phyloP scores from a whole-genome alignment of 495 filamentous ascomycete species.

The Penicillium crystallinum region DNA sequence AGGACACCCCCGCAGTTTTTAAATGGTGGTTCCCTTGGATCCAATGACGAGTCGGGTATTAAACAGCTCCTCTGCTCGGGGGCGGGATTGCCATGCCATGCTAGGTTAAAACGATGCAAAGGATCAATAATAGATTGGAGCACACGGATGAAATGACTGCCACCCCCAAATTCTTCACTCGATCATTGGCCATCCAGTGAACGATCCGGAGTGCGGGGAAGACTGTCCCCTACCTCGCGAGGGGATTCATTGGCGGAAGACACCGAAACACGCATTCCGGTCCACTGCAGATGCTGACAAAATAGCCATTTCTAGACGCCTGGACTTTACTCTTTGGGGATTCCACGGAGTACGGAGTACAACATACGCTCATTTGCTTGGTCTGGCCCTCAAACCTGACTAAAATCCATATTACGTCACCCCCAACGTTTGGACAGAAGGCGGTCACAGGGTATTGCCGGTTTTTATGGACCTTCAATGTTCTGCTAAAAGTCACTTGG shows the following conservation, averaged over 20 bases:
- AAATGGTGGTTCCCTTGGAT: background rate
- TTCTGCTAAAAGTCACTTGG: too few relatives aligned
- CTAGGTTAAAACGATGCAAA: background rate
- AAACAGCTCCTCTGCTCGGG: background rate
- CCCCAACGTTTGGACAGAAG: too few relatives aligned
- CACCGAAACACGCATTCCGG: constrained; percentile 4
- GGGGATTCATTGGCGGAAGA: background rate
- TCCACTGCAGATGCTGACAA: background rate
- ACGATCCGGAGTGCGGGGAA: constrained; percentile 7
- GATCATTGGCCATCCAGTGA: background rate
- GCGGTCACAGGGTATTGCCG: too few relatives aligned
- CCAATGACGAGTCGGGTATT: constrained; percentile 3
- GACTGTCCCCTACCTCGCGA: background rate
- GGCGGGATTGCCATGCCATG: background rate
- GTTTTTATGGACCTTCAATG: too few relatives aligned
- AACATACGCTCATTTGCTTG: too few relatives aligned
- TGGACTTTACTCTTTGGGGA: too few relatives aligned
- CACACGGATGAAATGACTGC: background rate
- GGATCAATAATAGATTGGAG: background rate
- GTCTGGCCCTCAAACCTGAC: too few relatives aligned
- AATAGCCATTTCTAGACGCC: constrained; percentile 6
- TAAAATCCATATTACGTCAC: too few relatives aligned
- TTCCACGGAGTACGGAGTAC: too few relatives aligned
- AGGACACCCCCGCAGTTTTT: constrained; percentile 5
- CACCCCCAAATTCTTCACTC: background rate